Percentiles rank a stretch among this genome's conserved stretches.
phyloP scores from a whole-genome alignment of 257 asterid genomes.

The Nyctanthes arbortristis region DNA sequence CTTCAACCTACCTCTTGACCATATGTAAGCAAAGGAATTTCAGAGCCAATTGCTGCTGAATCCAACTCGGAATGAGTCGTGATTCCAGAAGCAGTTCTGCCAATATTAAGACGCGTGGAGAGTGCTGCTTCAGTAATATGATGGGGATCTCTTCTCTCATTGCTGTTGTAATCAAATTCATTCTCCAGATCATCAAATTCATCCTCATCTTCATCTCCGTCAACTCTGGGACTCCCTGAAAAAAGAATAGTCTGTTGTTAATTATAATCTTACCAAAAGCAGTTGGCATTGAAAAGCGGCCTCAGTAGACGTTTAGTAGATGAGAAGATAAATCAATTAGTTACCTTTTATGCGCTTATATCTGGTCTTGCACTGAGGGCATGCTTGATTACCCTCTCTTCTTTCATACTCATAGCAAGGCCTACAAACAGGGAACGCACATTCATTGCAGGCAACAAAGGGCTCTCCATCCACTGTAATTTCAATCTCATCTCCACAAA shows the following conservation, averaged over 20 bases:
- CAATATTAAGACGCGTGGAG: constrained; percentile 39
- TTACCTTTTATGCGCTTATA: constrained; percentile 88
- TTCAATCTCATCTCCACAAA: constrained; percentile 95
- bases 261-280: background rate
- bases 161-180: constrained; percentile 40
- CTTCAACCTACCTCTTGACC: no score
- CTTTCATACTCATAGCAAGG: constrained; percentile 90
- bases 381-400: constrained; percentile 92
- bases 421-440: constrained; percentile 90
- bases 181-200: constrained; percentile 55
- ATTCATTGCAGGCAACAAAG: constrained; percentile 92
- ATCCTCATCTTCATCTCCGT: constrained; percentile 59
- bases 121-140: constrained; percentile 44
- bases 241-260: background rate
- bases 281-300: background rate
- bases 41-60: no score
- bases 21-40: no score
- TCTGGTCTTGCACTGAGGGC: constrained; percentile 98
- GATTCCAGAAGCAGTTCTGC: no score
- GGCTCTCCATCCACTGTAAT: constrained; percentile 80
- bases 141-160: constrained; percentile 30
- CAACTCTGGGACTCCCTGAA: constrained; percentile 52
- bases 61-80: no score
- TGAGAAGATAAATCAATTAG: background rate
- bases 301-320: background rate